Conservation (phyloP, 2,329 filamentous ascomycete genomes). For the Piedraia hortae region DNA sequence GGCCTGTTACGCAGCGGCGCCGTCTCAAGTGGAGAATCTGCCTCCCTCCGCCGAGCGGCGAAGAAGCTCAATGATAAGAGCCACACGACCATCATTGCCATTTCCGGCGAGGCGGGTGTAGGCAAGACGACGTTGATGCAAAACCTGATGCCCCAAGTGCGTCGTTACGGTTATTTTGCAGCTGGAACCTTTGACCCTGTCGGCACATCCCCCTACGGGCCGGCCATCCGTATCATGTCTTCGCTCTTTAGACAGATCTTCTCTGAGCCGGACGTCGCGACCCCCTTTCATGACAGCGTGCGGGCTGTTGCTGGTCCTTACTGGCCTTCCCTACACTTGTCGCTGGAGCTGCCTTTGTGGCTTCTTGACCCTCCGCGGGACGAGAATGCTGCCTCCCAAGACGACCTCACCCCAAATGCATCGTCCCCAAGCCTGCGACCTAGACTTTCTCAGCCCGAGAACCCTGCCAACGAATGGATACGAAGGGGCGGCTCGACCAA, state of each 20-base stretch:
- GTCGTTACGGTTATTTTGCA: conserved; percentile 31
- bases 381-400: background rate
- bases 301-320: conserved; percentile 27
- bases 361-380: conserved; percentile 11
- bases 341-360: conserved; percentile 42
- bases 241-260: conserved; percentile 36
- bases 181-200: conserved; percentile 32
- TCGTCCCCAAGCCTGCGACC: background rate
- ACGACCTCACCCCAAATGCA: background rate
- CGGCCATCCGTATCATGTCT: conserved; percentile 30
- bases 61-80: conserved; percentile 23
- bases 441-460: conserved; percentile 1
- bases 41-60: conserved; percentile 14
- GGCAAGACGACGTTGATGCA: conserved; percentile 34
- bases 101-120: conserved; percentile 28
- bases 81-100: conserved; percentile 31
- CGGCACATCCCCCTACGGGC: conserved; percentile 31
- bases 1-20: conserved; percentile 3
- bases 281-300: conserved; percentile 31
- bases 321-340: conserved; percentile 28
- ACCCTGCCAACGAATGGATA: conserved; percentile 15
- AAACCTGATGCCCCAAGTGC: conserved; percentile 27
- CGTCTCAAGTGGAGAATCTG: conserved; percentile 4
- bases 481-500: conserved; percentile 19
- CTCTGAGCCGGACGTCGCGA: conserved; percentile 32